These are phyloP conservation scores for Hypoxylon sp. DNA, from an alignment of 2,329 filamentous ascomycete species.

Conservation along the genomic window DNA sequence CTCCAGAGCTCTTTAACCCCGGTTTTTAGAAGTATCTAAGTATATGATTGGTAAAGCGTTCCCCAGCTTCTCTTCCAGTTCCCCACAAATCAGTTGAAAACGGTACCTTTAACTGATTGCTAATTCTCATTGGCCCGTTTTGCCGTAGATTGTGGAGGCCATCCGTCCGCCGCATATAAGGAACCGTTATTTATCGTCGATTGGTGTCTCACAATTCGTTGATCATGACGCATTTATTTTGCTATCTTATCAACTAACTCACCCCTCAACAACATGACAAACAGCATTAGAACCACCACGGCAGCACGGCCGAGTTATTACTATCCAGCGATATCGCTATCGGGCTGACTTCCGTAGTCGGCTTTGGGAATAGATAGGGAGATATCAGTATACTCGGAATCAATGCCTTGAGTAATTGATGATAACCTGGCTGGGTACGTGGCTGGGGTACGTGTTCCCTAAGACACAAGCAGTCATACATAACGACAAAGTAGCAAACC, in stretches of 20 bases:
- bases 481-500: slow-evolving; percentile 16
- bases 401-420: slow-evolving; percentile 27
- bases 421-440: slow-evolving; percentile 17
- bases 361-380: slow-evolving; percentile 31
- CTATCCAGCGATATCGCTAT: slow-evolving; percentile 29
- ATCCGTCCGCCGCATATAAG: slow-evolving; percentile 43
- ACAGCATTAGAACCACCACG: slow-evolving; percentile 1
- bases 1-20: slow-evolving; percentile 33
- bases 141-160: slow-evolving; percentile 34
- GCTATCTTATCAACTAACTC: slow-evolving; percentile 31
- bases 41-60: slow-evolving; percentile 34
- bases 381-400: background rate
- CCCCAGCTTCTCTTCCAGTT: slow-evolving; percentile 42
- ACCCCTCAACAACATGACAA: slow-evolving; percentile 5
- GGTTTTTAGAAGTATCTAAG: slow-evolving; percentile 15
- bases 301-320: background rate
- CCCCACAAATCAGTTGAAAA: slow-evolving; percentile 38
- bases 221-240: slow-evolving; percentile 44
- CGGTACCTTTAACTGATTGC: slow-evolving; percentile 15
- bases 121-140: slow-evolving; percentile 26
- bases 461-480: slow-evolving; percentile 13
- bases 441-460: slow-evolving; percentile 8
- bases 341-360: slow-evolving; percentile 21
- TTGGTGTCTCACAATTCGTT: slow-evolving; percentile 28
- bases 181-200: slow-evolving; percentile 39